Evolutionary conservation across 441 rosid species (phyloP).

Genomic region (Dalechampia spathulata): DNA sequence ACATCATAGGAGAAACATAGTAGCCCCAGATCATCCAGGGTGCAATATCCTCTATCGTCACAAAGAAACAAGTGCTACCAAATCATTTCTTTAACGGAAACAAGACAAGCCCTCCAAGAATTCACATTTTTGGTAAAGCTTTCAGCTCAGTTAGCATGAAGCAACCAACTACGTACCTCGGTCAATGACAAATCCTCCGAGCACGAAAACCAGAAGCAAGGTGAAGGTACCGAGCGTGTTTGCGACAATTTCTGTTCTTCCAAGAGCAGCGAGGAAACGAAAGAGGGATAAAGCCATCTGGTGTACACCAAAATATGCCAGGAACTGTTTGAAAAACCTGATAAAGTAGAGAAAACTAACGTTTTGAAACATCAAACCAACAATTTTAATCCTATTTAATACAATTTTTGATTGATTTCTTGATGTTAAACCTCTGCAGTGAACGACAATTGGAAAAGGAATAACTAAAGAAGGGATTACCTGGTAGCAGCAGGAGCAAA

Average conservation of each 20-base stretch:
- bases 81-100: not conserved
- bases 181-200: slow-evolving; percentile 87
- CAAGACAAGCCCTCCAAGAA: not conserved
- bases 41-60: slow-evolving; percentile 51
- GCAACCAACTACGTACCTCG: slow-evolving; percentile 34
- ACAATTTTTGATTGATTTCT: too few relatives aligned
- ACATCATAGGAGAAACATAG: slow-evolving; percentile 85
- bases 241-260: slow-evolving; percentile 70
- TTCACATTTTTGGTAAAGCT: not conserved
- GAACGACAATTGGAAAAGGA: not conserved
- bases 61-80: slow-evolving; percentile 1
- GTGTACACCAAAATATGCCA: slow-evolving; percentile 62
- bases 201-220: slow-evolving; percentile 60
- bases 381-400: too few relatives aligned
- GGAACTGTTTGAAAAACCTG: slow-evolving; percentile 77
- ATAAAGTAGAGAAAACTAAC: slow-evolving; percentile 2
- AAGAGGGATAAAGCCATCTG: slow-evolving; percentile 92
- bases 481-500: slow-evolving; percentile 74
- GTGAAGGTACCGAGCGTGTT: slow-evolving; percentile 59
- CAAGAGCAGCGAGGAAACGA: slow-evolving; percentile 77
- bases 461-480: slow-evolving; percentile 25
- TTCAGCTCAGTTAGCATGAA: not conserved
- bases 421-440: not conserved
- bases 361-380: slow-evolving; percentile 14
- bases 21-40: slow-evolving; percentile 88